These are phyloP conservation scores for Penicillium sp. DNA, from an alignment of 2,329 filamentous ascomycete genomes.

Conservation along the genomic window DNA sequence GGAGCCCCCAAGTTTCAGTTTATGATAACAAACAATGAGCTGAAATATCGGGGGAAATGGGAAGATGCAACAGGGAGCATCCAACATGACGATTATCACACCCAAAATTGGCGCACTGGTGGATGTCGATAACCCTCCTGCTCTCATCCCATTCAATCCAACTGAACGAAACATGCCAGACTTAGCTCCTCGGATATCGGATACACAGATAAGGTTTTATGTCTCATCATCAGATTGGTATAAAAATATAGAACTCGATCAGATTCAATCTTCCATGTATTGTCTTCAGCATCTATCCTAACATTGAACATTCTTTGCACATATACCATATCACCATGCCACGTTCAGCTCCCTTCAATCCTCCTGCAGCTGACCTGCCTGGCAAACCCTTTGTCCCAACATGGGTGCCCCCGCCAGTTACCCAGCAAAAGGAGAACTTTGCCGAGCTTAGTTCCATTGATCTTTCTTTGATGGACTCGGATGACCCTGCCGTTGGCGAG, in stretches of 20 bases:
- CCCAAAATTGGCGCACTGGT: neutral
- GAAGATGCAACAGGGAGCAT: neutral
- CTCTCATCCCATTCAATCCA: neutral
- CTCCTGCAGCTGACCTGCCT: conserved; percentile 30
- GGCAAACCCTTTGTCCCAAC: conserved; percentile 38
- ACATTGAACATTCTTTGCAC: neutral
- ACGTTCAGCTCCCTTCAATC: conserved; percentile 33
- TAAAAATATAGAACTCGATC: conserved; percentile 3
- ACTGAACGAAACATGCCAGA: neutral
- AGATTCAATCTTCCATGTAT: neutral
- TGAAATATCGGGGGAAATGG: neutral
- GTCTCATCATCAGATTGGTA: neutral
- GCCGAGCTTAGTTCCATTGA: conserved; percentile 39
- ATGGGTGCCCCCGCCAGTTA: conserved; percentile 41
- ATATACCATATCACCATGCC: conserved; percentile 17
- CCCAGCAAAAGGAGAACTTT: conserved; percentile 39
- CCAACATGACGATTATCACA: neutral
- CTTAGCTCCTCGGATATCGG: neutral
- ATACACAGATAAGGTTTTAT: neutral
- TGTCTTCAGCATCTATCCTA: neutral
- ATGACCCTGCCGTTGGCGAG: conserved; percentile 38
- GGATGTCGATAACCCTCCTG: neutral
- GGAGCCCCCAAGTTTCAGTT: neutral
- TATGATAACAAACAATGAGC: neutral
- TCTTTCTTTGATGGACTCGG: conserved; percentile 39